Percentiles rank a stretch among this genome's conserved stretches.
These are phyloP conservation scores for Chaetothyriales sp. DNA, from an alignment of 2,329 filamentous ascomycete species.

Conservation along the genomic window DNA sequence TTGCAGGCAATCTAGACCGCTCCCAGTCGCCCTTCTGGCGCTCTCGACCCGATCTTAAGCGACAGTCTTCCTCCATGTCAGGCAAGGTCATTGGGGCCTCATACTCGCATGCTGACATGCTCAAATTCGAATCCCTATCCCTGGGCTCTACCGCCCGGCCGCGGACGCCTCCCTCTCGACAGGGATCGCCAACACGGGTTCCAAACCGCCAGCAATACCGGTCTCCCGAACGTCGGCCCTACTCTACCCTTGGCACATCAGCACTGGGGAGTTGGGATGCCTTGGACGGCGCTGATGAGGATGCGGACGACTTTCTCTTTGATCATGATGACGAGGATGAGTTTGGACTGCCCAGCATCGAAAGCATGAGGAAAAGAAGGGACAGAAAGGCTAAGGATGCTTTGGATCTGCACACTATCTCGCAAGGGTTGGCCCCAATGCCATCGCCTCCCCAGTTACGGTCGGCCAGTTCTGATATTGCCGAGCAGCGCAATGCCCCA, in stretches of 20 bases:
- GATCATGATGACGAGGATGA: slow-evolving; percentile 86
- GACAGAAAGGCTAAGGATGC: slow-evolving; percentile 27
- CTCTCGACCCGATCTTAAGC: slow-evolving; percentile 30
- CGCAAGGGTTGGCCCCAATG: slow-evolving; percentile 5
- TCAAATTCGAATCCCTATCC: slow-evolving; percentile 65
- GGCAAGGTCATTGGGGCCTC: slow-evolving; percentile 77
- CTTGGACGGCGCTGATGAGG: slow-evolving; percentile 50
- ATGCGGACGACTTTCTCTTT: slow-evolving; percentile 51
- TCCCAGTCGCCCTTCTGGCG: slow-evolving; percentile 75
- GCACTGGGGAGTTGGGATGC: slow-evolving; percentile 71
- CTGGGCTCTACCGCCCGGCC: slow-evolving; percentile 18
- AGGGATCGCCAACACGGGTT: slow-evolving; percentile 9
- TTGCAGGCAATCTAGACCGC: slow-evolving; percentile 20
- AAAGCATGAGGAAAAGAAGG: slow-evolving; percentile 68
- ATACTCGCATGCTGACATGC: slow-evolving; percentile 89
- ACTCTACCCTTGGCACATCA: slow-evolving; percentile 40
- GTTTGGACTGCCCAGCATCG: slow-evolving; percentile 83
- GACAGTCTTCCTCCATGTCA: slow-evolving; percentile 20
- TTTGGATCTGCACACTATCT: not conserved
- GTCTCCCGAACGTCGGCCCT: slow-evolving; percentile 12
- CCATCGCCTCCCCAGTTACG: slow-evolving; percentile 30
- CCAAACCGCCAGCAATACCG: slow-evolving; percentile 9
- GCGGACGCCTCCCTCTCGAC: slow-evolving; percentile 18
- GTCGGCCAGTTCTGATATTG: slow-evolving; percentile 84
- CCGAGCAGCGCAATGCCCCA: slow-evolving; percentile 68